Evolutionary conservation across 768 basidiomycete species (phyloP).

Genomic region (Calvatia gigantea): DNA sequence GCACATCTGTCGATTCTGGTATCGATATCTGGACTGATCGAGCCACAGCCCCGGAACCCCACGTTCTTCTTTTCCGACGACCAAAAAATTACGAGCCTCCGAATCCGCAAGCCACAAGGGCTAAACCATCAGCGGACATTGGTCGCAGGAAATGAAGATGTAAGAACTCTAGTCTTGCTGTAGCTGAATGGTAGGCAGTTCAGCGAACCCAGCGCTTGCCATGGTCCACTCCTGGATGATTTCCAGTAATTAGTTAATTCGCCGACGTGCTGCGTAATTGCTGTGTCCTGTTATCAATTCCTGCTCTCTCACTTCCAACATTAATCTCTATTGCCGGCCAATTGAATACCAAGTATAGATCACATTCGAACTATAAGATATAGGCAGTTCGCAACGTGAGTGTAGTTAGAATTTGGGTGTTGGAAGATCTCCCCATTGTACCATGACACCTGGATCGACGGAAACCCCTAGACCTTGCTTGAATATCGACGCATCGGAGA

Average conservation of each 20-base stretch:
- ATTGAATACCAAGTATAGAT: background rate
- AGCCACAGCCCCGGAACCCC: conserved; percentile 78
- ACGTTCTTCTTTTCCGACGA: conserved; percentile 91
- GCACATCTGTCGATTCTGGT: conserved; percentile 13
- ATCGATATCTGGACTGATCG: background rate
- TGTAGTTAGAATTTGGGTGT: conserved; percentile 45
- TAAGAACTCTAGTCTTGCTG: background rate
- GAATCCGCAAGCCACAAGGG: conserved; percentile 40
- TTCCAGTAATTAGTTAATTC: conserved; percentile 1
- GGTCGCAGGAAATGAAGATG: conserved; percentile 30
- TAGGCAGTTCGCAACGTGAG: background rate
- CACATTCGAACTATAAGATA: background rate
- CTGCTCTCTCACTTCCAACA: background rate
- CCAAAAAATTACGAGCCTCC: conserved; percentile 62
- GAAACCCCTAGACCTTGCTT: conserved; percentile 54
- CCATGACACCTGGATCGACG: conserved; percentile 61
- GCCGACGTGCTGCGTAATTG: conserved; percentile 4
- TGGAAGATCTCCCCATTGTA: conserved; percentile 73
- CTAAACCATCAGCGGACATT: conserved; percentile 15
- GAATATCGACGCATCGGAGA: conserved; percentile 66
- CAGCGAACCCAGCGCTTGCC: background rate
- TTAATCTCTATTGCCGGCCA: conserved; percentile 2
- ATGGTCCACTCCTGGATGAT: background rate
- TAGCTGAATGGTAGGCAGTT: background rate
- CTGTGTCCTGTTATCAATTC: conserved; percentile 15